Percentiles rank a stretch among this genome's conserved stretches.
Evolutionary conservation across 352 stramenopile species (phyloP).

Genomic region (Pythium graminicola): DNA sequence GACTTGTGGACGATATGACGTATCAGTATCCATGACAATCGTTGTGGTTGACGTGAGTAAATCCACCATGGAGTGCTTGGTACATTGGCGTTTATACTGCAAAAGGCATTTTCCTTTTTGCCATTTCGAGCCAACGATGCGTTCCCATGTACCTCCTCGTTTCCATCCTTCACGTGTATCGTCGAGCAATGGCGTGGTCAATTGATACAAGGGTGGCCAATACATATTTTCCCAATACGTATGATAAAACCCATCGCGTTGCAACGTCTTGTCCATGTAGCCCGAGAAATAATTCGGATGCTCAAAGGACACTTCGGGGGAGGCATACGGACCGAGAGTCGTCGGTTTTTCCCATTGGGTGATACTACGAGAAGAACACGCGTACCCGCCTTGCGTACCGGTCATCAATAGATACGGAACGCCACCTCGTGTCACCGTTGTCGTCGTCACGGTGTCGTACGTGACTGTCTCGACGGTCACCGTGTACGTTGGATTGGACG

Average conservation of each 20-base stretch:
- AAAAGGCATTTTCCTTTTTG: slow-evolving; percentile 92
- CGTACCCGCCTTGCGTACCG: slow-evolving; percentile 87
- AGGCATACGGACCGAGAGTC: slow-evolving; percentile 40
- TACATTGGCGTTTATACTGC: slow-evolving; percentile 80
- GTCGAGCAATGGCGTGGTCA: slow-evolving; percentile 74
- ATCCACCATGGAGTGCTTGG: slow-evolving; percentile 32
- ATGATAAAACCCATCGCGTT: slow-evolving; percentile 76
- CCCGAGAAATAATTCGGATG: slow-evolving; percentile 96
- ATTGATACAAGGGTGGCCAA: slow-evolving; percentile 87
- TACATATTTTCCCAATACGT: slow-evolving; percentile 88
- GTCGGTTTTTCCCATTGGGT: slow-evolving; percentile 92
- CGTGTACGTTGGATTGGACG: slow-evolving; percentile 59
- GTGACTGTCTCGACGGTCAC: slow-evolving; percentile 45
- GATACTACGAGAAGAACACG: slow-evolving; percentile 91
- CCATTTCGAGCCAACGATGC: slow-evolving; percentile 64
- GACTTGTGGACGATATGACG: slow-evolving; percentile 82
- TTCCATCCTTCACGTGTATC: slow-evolving; percentile 92
- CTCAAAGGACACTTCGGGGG: slow-evolving; percentile 75
- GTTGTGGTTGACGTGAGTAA: slow-evolving; percentile 17
- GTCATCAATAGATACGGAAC: slow-evolving; percentile 45
- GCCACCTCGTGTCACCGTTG: slow-evolving; percentile 30
- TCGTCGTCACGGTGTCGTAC: slow-evolving; percentile 41
- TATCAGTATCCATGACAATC: slow-evolving; percentile 89
- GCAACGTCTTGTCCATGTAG: slow-evolving; percentile 90
- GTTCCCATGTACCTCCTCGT: slow-evolving; percentile 72